Evolutionary conservation across 495 filamentous ascomycete genomes (phyloP).

Genomic region (Pseudoneurospora amorphoporcata): DNA sequence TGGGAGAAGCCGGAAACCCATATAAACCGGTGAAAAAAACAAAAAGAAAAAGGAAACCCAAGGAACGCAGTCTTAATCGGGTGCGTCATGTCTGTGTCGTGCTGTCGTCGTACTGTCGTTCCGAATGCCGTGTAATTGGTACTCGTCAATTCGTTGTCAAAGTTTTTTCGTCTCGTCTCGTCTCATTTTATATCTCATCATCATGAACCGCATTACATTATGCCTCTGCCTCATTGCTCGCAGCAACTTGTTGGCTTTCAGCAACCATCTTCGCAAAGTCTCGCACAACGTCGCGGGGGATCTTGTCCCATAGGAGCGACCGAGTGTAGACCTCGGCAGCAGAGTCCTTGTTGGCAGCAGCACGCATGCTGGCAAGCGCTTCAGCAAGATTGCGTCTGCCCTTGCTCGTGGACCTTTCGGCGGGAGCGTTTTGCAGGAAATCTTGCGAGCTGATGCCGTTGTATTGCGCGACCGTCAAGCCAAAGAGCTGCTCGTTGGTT

Average conservation of each 20-base stretch:
- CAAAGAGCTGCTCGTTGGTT: constrained; percentile 81
- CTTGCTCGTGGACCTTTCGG: constrained; percentile 39
- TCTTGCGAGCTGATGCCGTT: constrained; percentile 69
- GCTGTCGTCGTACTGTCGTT: background rate
- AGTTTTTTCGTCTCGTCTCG: background rate
- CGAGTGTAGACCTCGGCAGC: constrained; percentile 85
- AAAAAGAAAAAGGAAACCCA: constrained; percentile 22
- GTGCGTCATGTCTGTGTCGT: background rate
- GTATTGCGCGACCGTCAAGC: constrained; percentile 78
- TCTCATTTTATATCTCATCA: constrained; percentile 2
- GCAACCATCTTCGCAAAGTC: constrained; percentile 86
- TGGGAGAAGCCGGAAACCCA: constrained; percentile 5
- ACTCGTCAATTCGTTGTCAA: background rate
- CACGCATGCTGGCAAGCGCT: constrained; percentile 67
- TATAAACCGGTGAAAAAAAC: constrained; percentile 14
- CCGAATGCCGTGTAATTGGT: background rate
- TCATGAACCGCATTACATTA: constrained; percentile 15
- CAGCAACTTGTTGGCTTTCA: constrained; percentile 34
- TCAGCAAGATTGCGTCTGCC: constrained; percentile 69
- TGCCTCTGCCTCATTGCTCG: constrained; percentile 26
- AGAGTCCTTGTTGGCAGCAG: constrained; percentile 47
- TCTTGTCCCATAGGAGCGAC: constrained; percentile 87
- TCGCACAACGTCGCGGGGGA: constrained; percentile 81
- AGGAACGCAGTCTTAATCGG: background rate
- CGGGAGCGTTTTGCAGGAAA: constrained; percentile 43